These are phyloP conservation scores for Calonectria hawksworthii DNA, from an alignment of 2,329 filamentous ascomycete genomes.

Conservation along the genomic window DNA sequence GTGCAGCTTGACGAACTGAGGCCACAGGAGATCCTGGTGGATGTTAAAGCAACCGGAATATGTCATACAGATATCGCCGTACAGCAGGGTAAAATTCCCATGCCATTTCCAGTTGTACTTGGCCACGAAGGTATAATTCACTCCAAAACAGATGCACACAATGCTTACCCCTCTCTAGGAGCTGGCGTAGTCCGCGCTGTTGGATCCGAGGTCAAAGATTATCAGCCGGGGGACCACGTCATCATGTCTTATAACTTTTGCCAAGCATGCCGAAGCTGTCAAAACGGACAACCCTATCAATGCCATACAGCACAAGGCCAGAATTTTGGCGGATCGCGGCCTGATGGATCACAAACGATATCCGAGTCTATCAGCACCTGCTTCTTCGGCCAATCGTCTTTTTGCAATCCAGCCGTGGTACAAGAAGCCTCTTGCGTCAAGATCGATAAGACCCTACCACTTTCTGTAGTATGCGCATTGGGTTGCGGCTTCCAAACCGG, in stretches of 20 bases:
- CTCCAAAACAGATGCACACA: accelerated
- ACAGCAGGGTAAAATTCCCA: neutral
- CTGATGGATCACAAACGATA: neutral
- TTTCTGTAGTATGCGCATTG: neutral
- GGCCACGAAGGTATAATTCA: neutral
- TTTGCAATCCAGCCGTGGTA: neutral
- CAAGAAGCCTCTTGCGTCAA: neutral
- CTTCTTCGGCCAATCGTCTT: neutral
- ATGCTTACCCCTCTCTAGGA: neutral
- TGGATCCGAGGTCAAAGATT: neutral
- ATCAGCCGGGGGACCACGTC: neutral
- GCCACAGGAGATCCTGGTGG: neutral
- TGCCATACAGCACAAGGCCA: neutral
- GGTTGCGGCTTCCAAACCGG: neutral
- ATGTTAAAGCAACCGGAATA: neutral
- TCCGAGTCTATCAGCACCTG: neutral
- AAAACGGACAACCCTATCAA: neutral
- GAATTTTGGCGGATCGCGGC: neutral
- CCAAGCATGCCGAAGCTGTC: neutral
- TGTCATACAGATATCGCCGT: neutral
- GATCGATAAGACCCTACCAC: neutral
- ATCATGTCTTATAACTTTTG: neutral
- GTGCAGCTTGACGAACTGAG: neutral
- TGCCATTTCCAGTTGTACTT: neutral
- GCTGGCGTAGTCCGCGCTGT: neutral